phyloP scores from a whole-genome alignment of 1,284 basidiomycete genomes.

The Ustilago nuda region DNA sequence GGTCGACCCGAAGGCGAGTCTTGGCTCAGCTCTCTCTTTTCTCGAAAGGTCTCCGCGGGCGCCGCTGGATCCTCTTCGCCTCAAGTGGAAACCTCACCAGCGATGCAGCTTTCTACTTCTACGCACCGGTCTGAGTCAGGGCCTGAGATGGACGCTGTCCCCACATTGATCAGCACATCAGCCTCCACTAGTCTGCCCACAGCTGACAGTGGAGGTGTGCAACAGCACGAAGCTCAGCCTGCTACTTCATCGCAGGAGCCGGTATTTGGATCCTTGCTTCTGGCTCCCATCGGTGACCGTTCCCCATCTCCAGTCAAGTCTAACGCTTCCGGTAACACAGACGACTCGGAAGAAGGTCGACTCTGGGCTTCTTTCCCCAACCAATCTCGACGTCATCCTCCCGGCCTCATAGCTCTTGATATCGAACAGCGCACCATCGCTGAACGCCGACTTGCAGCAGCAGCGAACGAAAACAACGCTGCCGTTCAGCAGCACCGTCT shows the following conservation, averaged over 20 bases:
- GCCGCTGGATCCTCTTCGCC: constrained; percentile 14
- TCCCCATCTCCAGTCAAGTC: constrained; percentile 26
- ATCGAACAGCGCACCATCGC: constrained; percentile 39
- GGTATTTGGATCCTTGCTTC: constrained; percentile 8
- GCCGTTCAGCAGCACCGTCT: constrained; percentile 20
- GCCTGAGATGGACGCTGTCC: constrained; percentile 6
- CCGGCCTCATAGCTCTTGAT: constrained; percentile 57
- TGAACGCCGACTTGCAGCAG: constrained; percentile 18
- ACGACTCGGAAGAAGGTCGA: constrained; percentile 53
- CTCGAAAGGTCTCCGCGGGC: constrained; percentile 4
- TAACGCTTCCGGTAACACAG: constrained; percentile 20
- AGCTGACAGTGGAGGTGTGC: constrained; percentile 20
- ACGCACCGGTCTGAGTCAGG: constrained; percentile 12
- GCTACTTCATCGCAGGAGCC: neutral
- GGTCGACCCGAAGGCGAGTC: constrained; percentile 24
- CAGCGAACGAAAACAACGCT: constrained; percentile 17
- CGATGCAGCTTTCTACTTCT: constrained; percentile 10
- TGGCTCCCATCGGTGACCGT: constrained; percentile 20
- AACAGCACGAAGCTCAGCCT: constrained; percentile 4
- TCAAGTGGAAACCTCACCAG: neutral
- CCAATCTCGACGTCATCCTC: constrained; percentile 53
- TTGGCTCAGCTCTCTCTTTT: constrained; percentile 31
- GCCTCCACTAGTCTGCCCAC: constrained; percentile 24
- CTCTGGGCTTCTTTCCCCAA: constrained; percentile 58
- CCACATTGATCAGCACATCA: constrained; percentile 28